These are phyloP conservation scores for Lophium mytilinum DNA, from an alignment of 495 filamentous ascomycete species.

Conservation along the genomic window DNA sequence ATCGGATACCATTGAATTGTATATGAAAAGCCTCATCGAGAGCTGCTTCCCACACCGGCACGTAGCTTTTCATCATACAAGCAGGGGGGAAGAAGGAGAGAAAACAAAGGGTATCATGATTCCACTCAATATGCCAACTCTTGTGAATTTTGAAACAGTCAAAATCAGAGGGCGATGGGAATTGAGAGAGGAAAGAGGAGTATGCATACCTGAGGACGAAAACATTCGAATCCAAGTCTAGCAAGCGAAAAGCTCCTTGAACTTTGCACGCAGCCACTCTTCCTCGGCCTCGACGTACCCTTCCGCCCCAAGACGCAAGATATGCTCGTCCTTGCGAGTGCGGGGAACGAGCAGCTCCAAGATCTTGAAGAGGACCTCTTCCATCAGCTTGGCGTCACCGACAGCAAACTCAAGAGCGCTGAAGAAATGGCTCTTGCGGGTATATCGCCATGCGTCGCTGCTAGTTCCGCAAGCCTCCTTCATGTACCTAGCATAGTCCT, in stretches of 20 bases:
- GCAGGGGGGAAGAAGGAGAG: too few relatives aligned
- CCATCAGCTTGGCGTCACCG: not conserved
- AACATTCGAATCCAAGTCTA: not conserved
- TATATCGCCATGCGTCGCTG: not conserved
- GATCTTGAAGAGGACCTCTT: not conserved
- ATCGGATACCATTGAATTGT: too few relatives aligned
- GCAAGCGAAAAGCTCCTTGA: not conserved
- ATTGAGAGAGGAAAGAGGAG: too few relatives aligned
- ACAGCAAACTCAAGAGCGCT: not conserved
- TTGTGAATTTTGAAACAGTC: too few relatives aligned
- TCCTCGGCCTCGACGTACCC: not conserved
- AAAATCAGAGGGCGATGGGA: too few relatives aligned
- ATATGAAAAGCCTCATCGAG: too few relatives aligned
- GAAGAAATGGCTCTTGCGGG: not conserved
- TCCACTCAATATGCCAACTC: too few relatives aligned
- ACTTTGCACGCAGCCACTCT: not conserved
- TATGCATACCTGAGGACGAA: too few relatives aligned
- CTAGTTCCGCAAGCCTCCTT: not conserved
- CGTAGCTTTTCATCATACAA: too few relatives aligned
- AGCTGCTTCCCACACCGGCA: too few relatives aligned
- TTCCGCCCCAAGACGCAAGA: not conserved
- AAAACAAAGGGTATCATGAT: too few relatives aligned
- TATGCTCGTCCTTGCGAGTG: not conserved
- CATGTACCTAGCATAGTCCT: conserved; percentile 2
- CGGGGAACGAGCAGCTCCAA: not conserved